These are phyloP conservation scores for Eucalyptus marginata DNA, from an alignment of 345 rosid species.

Conservation along the genomic window DNA sequence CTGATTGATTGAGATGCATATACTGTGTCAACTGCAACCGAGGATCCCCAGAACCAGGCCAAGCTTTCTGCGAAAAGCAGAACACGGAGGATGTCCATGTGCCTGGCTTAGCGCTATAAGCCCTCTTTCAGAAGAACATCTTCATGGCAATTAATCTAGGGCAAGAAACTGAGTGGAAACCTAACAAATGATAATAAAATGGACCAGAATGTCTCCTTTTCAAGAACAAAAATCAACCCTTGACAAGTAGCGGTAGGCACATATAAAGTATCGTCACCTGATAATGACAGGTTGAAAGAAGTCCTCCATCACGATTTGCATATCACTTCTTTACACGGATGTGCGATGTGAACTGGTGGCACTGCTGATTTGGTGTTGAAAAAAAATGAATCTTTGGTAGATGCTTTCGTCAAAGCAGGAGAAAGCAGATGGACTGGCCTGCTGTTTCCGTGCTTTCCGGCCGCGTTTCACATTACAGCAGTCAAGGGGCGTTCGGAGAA, in stretches of 20 bases:
- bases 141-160: neutral
- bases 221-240: neutral
- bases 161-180: neutral
- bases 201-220: neutral
- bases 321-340: neutral
- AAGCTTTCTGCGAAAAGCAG: neutral
- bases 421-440: neutral
- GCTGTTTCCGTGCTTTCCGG: neutral
- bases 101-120: neutral
- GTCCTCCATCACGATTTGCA: neutral
- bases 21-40: neutral
- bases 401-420: neutral
- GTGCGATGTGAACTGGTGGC: neutral
- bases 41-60: neutral
- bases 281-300: neutral
- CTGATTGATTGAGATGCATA: neutral
- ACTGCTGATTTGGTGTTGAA: neutral
- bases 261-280: neutral
- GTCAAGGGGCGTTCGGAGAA: neutral
- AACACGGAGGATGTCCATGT: neutral
- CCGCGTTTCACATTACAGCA: neutral
- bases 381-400: neutral
- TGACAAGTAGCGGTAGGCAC: neutral
- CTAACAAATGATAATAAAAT: neutral
- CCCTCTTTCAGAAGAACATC: neutral